Base-by-base conservation (phyloP, 805 yeast species). In the Wickerhamiella spandovensis region DNA sequence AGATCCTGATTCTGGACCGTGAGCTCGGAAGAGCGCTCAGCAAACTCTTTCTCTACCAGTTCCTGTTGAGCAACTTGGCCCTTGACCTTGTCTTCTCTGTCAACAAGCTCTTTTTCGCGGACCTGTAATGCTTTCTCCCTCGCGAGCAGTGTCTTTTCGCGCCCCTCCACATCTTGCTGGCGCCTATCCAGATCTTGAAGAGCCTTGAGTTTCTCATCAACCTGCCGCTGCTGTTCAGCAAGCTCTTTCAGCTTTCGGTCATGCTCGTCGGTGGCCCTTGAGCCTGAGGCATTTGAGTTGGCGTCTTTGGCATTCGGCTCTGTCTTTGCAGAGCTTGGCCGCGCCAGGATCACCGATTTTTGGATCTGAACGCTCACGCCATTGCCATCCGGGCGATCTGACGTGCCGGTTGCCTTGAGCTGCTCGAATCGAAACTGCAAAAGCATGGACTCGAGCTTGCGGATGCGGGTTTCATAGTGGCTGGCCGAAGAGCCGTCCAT, bases 381-480 rank as follows among this genome's bases (percentile, higher is more conserved):
- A 4, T 15, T n/a, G 5, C 39, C 39, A 4, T 15, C 39, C 13
- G 39, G 18, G 5, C 20, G 24, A 5, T 25, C 25, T 10, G 20
- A 5, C 13, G 21, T 10, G 2, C 39, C 30, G 5, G 22, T 13
- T 2, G 41, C n/a, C 7, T 25, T 3, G 41, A 15, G 47, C 17
- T 30, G 18, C 24, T 47, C 45, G 20, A 41, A 30, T 3, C 55
- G 54, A 12, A 50, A 38, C 51, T 56, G 58, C 45, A 57, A 46
- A 18, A 57, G 51, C 48, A 50, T 22, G 13, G 45, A 49, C 41
- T 57, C 61, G 48, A 90, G 72, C 56, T 83, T 83, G 54, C 77
- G 78, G 41, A 90, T 84, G 48, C 95, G 69, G 10, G 76, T 65
- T 61, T 82, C 82, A 55, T 87, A 81, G 18, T 56, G 43, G 43